These are phyloP conservation scores for Cercophora samala DNA, from an alignment of 495 filamentous ascomycete genomes.

Conservation along the genomic window DNA sequence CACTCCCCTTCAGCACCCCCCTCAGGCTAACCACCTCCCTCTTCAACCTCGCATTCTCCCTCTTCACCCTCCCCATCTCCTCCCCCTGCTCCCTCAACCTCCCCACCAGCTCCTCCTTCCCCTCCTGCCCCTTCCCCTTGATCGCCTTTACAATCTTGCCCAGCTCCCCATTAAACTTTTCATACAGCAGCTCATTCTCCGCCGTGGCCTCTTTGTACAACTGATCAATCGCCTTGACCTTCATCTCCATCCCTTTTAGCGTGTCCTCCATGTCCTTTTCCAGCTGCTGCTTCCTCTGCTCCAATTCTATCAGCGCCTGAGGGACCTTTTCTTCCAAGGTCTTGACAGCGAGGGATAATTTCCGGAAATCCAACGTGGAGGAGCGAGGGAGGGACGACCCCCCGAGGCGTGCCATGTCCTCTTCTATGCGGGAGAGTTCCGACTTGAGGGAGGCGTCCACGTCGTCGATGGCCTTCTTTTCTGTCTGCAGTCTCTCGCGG, in stretches of 20 bases:
- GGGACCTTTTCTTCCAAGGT: slow-evolving; percentile 65
- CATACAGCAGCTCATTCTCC: slow-evolving; percentile 92
- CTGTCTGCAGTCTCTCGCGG: slow-evolving; percentile 79
- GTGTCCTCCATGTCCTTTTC: slow-evolving; percentile 66
- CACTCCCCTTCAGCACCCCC: slow-evolving; percentile 43
- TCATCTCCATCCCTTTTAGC: slow-evolving; percentile 67
- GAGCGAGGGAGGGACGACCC: slow-evolving; percentile 45
- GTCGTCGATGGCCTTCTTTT: slow-evolving; percentile 69
- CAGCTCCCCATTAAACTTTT: slow-evolving; percentile 87
- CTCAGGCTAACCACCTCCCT: slow-evolving; percentile 52
- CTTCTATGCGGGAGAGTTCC: slow-evolving; percentile 77
- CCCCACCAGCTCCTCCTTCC: slow-evolving; percentile 67
- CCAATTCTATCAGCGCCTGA: slow-evolving; percentile 58
- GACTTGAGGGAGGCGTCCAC: slow-evolving; percentile 64
- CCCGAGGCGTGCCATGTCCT: slow-evolving; percentile 66
- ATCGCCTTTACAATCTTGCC: slow-evolving; percentile 76
- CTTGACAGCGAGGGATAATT: slow-evolving; percentile 54
- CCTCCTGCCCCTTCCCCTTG: slow-evolving; percentile 62
- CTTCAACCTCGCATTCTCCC: slow-evolving; percentile 26
- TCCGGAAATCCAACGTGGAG: slow-evolving; percentile 41
- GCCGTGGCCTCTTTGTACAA: slow-evolving; percentile 83
- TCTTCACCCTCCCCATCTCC: slow-evolving; percentile 57
- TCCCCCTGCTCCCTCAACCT: slow-evolving; percentile 63
- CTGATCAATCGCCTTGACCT: slow-evolving; percentile 81
- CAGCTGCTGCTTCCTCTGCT: slow-evolving; percentile 55